phyloP scores from a whole-genome alignment of 2,329 filamentous ascomycete species.

The Sphaerostilbella broomeana region DNA sequence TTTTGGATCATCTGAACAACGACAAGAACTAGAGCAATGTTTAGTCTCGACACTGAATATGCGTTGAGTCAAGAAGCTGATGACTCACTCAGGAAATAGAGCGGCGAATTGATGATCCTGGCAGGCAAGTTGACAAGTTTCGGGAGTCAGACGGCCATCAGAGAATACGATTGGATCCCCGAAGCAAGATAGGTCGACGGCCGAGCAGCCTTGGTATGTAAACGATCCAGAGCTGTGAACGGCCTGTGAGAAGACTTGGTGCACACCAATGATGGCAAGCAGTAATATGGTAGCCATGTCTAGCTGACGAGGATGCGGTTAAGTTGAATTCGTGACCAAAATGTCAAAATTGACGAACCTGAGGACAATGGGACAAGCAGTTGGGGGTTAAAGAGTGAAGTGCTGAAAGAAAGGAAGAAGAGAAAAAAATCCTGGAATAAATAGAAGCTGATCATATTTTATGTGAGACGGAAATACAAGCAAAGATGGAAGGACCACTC shows the following conservation, averaged over 20 bases:
- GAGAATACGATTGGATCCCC: slow-evolving; percentile 19
- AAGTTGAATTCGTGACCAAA: neutral
- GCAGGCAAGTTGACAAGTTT: slow-evolving; percentile 25
- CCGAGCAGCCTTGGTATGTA: slow-evolving; percentile 23
- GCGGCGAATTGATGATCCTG: slow-evolving; percentile 24
- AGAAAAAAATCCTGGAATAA: neutral
- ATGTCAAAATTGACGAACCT: slow-evolving; percentile 1
- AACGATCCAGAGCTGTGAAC: slow-evolving; percentile 20
- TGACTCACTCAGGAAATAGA: slow-evolving; percentile 27
- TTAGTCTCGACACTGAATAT: too few relatives aligned
- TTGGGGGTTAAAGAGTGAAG: neutral
- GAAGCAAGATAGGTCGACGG: slow-evolving; percentile 23
- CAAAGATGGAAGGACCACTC: too few relatives aligned
- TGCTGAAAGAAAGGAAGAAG: slow-evolving; percentile 2
- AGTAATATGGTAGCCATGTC: slow-evolving; percentile 21
- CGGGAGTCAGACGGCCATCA: slow-evolving; percentile 19
- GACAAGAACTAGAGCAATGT: slow-evolving; percentile 25
- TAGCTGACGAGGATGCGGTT: neutral
- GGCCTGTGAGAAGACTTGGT: slow-evolving; percentile 16
- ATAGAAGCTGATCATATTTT: too few relatives aligned
- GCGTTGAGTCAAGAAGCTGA: too few relatives aligned
- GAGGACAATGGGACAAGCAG: slow-evolving; percentile 1
- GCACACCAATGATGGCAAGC: slow-evolving; percentile 19
- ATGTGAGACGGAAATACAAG: too few relatives aligned
- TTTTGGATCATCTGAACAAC: slow-evolving; percentile 28